Conservation (phyloP, 805 yeast species). For the Yarrowia osloensis region DNA sequence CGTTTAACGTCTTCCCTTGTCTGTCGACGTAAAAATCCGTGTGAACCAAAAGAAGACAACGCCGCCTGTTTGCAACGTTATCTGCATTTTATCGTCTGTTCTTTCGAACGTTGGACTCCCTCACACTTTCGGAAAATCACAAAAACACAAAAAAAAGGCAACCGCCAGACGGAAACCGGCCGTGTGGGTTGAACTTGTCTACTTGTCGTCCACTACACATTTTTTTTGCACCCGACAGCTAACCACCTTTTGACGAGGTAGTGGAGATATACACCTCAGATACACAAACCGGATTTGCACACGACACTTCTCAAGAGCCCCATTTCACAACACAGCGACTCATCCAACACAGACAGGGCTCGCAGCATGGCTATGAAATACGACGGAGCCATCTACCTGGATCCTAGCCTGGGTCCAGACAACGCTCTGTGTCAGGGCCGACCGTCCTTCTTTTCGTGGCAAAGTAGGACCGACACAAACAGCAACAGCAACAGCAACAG, state of each 20-base stretch:
- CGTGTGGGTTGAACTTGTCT: neutral
- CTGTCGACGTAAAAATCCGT: slow-evolving; percentile 1
- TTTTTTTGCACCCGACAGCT: neutral
- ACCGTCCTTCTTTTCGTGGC: slow-evolving; percentile 9
- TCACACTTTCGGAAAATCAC: neutral
- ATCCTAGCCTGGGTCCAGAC: slow-evolving; percentile 12
- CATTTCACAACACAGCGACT: neutral
- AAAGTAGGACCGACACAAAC: neutral
- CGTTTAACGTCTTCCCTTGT: slow-evolving; percentile 30
- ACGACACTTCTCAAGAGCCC: too few species aligned
- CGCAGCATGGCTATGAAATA: neutral
- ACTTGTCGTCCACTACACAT: neutral
- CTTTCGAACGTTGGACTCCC: neutral
- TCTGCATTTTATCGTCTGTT: slow-evolving; percentile 24
- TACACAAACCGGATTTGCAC: neutral
- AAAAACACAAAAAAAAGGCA: neutral
- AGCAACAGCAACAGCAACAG: neutral
- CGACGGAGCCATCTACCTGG: slow-evolving; percentile 30
- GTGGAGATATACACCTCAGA: neutral
- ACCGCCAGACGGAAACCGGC: slow-evolving; percentile 8
- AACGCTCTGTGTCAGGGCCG: neutral
- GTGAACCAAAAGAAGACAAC: slow-evolving; percentile 25
- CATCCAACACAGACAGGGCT: neutral
- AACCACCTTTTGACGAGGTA: neutral
- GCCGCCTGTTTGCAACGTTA: slow-evolving; percentile 28